Evolutionary conservation across 306 rosid species (phyloP).

Genomic region (Mucuna pruriens): DNA sequence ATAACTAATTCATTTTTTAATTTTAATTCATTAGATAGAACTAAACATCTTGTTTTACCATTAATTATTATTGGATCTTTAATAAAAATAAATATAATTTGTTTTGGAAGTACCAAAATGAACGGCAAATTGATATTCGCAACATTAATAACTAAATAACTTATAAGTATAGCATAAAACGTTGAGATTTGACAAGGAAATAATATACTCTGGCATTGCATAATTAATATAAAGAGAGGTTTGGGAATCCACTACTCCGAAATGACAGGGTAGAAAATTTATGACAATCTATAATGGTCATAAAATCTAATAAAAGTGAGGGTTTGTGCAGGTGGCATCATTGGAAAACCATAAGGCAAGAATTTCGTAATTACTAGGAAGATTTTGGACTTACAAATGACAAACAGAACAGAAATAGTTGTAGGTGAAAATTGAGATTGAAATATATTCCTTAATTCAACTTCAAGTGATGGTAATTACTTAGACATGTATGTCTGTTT

Average conservation of each 20-base stretch:
- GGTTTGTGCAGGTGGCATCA: slow-evolving; percentile 27
- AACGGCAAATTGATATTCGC: too few relatives aligned
- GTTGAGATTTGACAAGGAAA: too few relatives aligned
- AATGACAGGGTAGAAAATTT: slow-evolving; percentile 36
- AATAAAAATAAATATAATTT: too few relatives aligned
- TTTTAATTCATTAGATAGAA: too few relatives aligned
- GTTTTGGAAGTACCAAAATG: too few relatives aligned
- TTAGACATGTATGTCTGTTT: slow-evolving; percentile 46
- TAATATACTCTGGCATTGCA: too few relatives aligned
- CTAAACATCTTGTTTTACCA: too few relatives aligned
- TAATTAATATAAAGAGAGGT: too few relatives aligned
- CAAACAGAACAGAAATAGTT: neutral
- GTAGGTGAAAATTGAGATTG: neutral
- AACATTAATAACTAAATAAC: too few relatives aligned
- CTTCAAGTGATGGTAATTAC: slow-evolving; percentile 8
- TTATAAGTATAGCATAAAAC: too few relatives aligned
- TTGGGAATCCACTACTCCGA: neutral
- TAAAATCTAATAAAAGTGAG: slow-evolving; percentile 39
- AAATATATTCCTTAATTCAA: neutral
- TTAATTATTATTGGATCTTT: too few relatives aligned
- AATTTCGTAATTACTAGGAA: neutral
- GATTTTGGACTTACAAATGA: neutral
- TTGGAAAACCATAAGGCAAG: neutral
- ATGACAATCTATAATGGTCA: slow-evolving; percentile 30
- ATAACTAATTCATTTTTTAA: too few relatives aligned